phyloP scores from a whole-genome alignment of 2,329 filamentous ascomycete genomes.

The Claviceps sp. region DNA sequence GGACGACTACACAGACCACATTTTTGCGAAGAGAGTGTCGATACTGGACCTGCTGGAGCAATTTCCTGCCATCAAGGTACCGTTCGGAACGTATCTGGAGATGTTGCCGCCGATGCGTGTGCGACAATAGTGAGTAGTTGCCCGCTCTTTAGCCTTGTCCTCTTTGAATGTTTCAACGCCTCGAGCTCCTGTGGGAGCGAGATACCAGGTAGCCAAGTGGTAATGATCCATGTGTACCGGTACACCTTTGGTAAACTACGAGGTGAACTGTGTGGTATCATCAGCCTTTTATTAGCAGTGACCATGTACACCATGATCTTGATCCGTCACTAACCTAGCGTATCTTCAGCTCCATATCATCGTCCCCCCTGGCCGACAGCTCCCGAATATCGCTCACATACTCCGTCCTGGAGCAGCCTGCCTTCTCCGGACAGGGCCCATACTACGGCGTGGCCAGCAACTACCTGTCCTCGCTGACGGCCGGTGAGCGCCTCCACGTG shows the following conservation, averaged over 20 bases:
- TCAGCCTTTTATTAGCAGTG: too few relatives aligned
- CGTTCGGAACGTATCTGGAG: slow-evolving; percentile 52
- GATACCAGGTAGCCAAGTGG: too few relatives aligned
- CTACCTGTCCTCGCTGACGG: slow-evolving; percentile 39
- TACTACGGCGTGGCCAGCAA: slow-evolving; percentile 48
- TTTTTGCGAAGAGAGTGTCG: slow-evolving; percentile 44
- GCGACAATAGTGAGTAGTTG: slow-evolving; percentile 45
- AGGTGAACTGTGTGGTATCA: too few relatives aligned
- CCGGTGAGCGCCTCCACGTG: slow-evolving; percentile 34
- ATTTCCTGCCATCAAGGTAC: slow-evolving; percentile 43
- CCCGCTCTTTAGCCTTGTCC: neutral
- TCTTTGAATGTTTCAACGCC: neutral
- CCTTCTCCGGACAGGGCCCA: slow-evolving; percentile 33
- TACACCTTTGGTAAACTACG: too few relatives aligned
- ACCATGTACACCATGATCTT: neutral
- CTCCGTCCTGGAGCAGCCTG: slow-evolving; percentile 45
- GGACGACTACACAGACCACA: slow-evolving; percentile 32
- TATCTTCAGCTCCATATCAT: slow-evolving; percentile 49
- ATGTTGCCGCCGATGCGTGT: slow-evolving; percentile 67
- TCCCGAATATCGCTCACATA: slow-evolving; percentile 52
- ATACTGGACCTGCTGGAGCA: slow-evolving; percentile 57
- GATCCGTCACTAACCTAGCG: neutral
- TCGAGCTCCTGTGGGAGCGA: too few relatives aligned
- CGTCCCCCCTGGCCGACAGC: slow-evolving; percentile 49
- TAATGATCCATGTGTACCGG: too few relatives aligned